Evolutionary conservation across 2,329 filamentous ascomycete species (phyloP), one percentile per base, ranked within the genome.

Genomic region (Calonectria naviculata): DNA sequence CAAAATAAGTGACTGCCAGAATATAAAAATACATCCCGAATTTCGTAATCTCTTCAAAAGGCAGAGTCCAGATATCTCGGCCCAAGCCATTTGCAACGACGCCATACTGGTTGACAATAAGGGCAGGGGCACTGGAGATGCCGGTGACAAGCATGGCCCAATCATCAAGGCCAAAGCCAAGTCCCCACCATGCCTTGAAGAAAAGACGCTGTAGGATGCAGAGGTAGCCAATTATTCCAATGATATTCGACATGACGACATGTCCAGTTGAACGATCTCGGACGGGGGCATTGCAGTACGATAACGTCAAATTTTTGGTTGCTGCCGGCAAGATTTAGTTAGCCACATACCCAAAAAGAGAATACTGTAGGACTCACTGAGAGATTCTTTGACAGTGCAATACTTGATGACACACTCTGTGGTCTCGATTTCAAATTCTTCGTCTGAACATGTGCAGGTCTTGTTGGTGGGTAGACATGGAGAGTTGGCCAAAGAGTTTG

Each of bases 61-160:
- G 29, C 2, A 62, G 36, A 4, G 34, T 36, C 72, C 71, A 74
- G 1, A 69, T 46, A 34, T 73, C 71, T 17, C 42, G 47, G 0
- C 72, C 71, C 3, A 74, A 26, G 0, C 72, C 72, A 41, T 73
- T 71, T 1, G 29, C 12, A 0, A 66, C 71, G 8, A 74, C 5
- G n/a, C 60, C 60, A 4, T 26, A 34, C 17, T 31, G 19, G 9
- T 24, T 44, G 3, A 47, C 12, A 5, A 36, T 21, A 4, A 34
- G 28, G n/a, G 21, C 2, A 3, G 29, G 42, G 15, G 44, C 21
- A 17, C 29, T 34, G 12, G 28, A n/a, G 13, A 63, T 9, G 24
- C 26, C 29, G n/a, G 28, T 24, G 12, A 7, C 54, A 2, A 60
- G 8, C 21, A 41, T 26, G 1, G n/a, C 21, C 54, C 54, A 60